These are phyloP conservation scores for Hibiscus trionum DNA, from an alignment of 345 rosid genomes.

Conservation along the genomic window DNA sequence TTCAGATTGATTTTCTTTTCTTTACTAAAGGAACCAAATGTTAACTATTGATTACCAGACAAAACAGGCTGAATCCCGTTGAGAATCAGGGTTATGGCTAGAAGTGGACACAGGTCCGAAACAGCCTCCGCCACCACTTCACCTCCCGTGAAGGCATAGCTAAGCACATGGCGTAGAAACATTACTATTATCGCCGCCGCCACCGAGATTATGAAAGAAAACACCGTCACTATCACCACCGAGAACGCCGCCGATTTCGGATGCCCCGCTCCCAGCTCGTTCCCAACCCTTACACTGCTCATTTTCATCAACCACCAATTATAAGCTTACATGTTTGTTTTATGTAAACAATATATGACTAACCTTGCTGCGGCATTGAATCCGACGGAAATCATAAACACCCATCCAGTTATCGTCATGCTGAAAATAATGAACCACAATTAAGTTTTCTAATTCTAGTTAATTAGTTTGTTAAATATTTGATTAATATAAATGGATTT, in stretches of 20 bases:
- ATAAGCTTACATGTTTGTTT: too few species aligned
- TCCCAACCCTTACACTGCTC: slow-evolving; percentile 67
- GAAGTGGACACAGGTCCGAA: slow-evolving; percentile 58
- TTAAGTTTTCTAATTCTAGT: background rate
- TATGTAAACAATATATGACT: background rate
- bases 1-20: background rate
- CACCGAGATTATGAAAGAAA: slow-evolving; percentile 37
- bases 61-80: slow-evolving; percentile 74
- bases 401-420: slow-evolving; percentile 56
- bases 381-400: slow-evolving; percentile 67
- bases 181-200: slow-evolving; percentile 27
- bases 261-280: slow-evolving; percentile 74
- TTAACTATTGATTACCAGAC: slow-evolving; percentile 34
- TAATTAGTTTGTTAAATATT: background rate
- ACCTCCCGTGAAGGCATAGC: slow-evolving; percentile 61
- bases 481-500: background rate
- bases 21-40: background rate
- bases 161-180: slow-evolving; percentile 35
- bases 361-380: slow-evolving; percentile 72
- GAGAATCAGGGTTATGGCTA: slow-evolving; percentile 49
- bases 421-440: slow-evolving; percentile 25
- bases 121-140: slow-evolving; percentile 53
- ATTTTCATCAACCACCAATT: too few species aligned
- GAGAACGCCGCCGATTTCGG: slow-evolving; percentile 66
- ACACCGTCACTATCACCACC: slow-evolving; percentile 36